A percentile compares a stretch with the other conserved stretches of the same genome.
Conservation (phyloP, 2,329 filamentous ascomycete species). For the Phaeosphaeria sp. region DNA sequence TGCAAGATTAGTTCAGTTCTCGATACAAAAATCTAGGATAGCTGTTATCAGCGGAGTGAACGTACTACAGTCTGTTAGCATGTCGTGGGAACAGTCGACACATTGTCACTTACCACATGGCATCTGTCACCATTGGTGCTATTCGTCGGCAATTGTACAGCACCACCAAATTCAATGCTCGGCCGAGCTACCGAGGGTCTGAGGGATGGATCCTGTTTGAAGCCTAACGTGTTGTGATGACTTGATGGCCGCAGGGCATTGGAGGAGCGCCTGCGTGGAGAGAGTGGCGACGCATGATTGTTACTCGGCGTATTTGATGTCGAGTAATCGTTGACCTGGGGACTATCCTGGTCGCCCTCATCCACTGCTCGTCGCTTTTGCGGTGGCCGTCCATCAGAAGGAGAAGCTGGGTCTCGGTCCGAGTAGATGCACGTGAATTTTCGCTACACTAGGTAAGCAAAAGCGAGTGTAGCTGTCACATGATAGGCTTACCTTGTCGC, state of each 20-base stretch:
- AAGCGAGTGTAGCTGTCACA: background rate
- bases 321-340: conserved; percentile 24
- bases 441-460: conserved; percentile 40
- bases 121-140: conserved; percentile 26
- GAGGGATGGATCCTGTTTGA: conserved; percentile 30
- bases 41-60: background rate
- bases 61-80: background rate
- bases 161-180: conserved; percentile 32
- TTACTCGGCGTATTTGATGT: conserved; percentile 32
- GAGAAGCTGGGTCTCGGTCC: conserved; percentile 45
- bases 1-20: background rate
- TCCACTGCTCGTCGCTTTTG: conserved; percentile 39
- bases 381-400: conserved; percentile 47
- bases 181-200: conserved; percentile 25
- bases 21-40: background rate
- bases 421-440: conserved; percentile 50
- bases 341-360: conserved; percentile 24
- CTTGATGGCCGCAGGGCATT: conserved; percentile 12
- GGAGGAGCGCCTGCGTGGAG: conserved; percentile 25
- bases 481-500: conserved; percentile 57
- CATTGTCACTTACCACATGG: conserved; percentile 12
- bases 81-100: background rate
- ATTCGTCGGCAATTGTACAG: conserved; percentile 31
- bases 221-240: conserved; percentile 5
- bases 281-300: conserved; percentile 25